Conservation (phyloP, 192 early-diverging fungal species). For the Linnemannia zychae region DNA sequence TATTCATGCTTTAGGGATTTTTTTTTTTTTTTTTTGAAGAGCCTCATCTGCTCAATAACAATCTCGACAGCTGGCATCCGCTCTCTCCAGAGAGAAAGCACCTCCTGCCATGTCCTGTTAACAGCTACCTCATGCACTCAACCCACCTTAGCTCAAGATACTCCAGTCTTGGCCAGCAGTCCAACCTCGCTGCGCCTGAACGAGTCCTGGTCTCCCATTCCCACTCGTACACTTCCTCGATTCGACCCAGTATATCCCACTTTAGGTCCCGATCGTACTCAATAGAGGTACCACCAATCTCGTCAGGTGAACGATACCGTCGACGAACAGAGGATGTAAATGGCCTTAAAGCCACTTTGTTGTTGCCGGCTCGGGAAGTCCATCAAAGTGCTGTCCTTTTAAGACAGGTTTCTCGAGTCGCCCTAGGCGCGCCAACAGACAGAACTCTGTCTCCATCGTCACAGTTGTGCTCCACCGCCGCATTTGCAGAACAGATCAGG, state of each 20-base stretch:
- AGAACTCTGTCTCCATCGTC: slow-evolving; percentile 8
- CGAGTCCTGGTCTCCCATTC: neutral
- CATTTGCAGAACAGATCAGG: slow-evolving; percentile 4
- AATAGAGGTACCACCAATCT: neutral
- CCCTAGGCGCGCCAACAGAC: neutral
- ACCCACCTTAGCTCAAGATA: neutral
- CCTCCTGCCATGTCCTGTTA: no score
- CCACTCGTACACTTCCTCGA: slow-evolving; percentile 1
- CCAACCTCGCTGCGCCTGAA: neutral
- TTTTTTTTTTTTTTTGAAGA: neutral
- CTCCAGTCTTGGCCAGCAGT: slow-evolving; percentile 4
- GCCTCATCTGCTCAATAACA: neutral
- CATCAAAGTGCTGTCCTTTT: neutral
- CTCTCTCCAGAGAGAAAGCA: neutral
- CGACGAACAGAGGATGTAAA: neutral
- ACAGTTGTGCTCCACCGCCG: neutral
- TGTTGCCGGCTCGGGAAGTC: neutral
- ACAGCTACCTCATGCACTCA: no score
- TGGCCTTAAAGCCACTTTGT: neutral
- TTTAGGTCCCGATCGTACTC: neutral
- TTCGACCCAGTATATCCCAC: neutral
- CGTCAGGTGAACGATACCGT: neutral
- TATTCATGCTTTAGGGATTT: no score
- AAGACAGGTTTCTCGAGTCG: neutral
- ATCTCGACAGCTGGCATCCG: neutral